Base-by-base conservation (phyloP, 306 rosid species). In the Abrus precatorius region DNA sequence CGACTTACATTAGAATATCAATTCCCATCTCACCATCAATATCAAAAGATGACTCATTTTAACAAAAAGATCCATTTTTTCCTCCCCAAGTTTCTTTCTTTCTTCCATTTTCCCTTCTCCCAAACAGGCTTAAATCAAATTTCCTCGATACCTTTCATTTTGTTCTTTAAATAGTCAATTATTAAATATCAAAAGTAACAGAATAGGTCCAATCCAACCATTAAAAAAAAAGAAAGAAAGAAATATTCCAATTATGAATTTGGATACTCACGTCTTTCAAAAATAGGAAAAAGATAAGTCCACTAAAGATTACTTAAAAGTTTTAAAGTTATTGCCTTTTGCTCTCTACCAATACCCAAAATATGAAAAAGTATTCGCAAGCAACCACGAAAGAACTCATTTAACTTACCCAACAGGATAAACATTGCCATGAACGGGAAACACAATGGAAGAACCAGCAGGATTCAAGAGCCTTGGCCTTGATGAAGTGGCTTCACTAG, bases 371-470 rank as follows among this genome's bases (percentile, higher is more conserved):
- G 29, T 50, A 73, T n/a, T n/a, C 33, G 38, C 5, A 36, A 7
- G 61, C 14, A 74, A 67, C 20, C 0, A 4, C 10, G 36, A 36
- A 74, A 54, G 44, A 12, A 62, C 34, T 67, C 29, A 48, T 36
- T 68, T 27, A n/a, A 44, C 85, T 14, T 82, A 90, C 98, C 98
- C 98, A 52, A 87, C 83, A 72, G 98, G 98, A 83, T 85, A 94
- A 66, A 94, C 97, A 53, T 94, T 94, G 47, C 97, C 97, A 20
- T 87, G 83, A 83, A 91, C 69, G 0, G 92, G 92, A 78, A 94
- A 63, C 38, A 92, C 88, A 79, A 94, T 9, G 38, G 97, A 94
- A 57, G 98, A 89, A 33, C 92, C 90, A 62, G 66, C 72, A 74
- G 85, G 84, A 34, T 82, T 83, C 62, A 82, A 52, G 76, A 59